Base-by-base conservation (phyloP, 306 rosid genomes). In the Vicia villosa region DNA sequence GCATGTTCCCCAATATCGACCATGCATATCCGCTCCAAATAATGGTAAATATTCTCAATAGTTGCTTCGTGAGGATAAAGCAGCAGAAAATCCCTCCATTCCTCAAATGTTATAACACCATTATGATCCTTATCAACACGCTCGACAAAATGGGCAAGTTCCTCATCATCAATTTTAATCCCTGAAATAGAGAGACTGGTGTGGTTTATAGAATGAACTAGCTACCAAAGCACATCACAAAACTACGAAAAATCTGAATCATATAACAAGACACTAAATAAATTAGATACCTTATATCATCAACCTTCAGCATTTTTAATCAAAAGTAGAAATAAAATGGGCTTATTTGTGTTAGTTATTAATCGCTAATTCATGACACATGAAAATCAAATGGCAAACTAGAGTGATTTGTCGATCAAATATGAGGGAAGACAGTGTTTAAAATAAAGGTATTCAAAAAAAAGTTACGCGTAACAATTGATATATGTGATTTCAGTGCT, bases 21-120 rank as follows among this genome's bases (percentile, higher is more conserved):
- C 66, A 90, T 85, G 83, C 97, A 93, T 56, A 93, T 83, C 79
- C 97, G 83, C 83, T 93, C 98, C 88, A 86, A 85, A 75, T 93
- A 89, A 56, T 93, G 97, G 86, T 93, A 93, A 77, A 93, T 93
- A 81, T 93, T 93, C 85, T 88, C 98, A 38, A 93, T 90, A 47
- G 98, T 93, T 57, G 96, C 98, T 70, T 93, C 97, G 37, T 90
- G 98, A 40, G 98, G 98, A 73, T 88, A 93, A 64, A 93, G 91
- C 57, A 93, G 81, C 63, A 93, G 90, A 90, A 93, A 93, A 77
- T 93, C 98, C 69, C 98, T 82, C 98, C 98, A 93, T 64, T 93
- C 98, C 80, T 88, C 97, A 72, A 93, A 93, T 55, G 98, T 90
- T 73, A 93, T 93, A 51, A 90, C 90, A 19, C 98, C 98, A 72